Conservation (phyloP, 2,329 filamentous ascomycete genomes). For the Capronia americana region DNA sequence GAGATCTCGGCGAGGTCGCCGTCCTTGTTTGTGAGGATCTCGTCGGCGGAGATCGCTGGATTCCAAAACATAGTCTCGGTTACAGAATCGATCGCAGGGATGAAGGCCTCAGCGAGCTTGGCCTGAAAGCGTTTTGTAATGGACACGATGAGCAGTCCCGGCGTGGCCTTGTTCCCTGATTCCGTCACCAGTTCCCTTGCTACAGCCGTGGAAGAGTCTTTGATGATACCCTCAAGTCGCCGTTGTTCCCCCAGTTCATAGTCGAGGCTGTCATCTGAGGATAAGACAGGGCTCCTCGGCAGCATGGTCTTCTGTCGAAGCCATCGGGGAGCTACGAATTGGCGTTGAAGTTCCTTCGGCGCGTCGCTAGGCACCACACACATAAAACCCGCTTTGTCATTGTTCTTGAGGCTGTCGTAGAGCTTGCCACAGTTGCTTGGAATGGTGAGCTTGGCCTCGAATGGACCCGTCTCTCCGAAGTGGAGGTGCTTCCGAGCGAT, state of each 20-base stretch:
- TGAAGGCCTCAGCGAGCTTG: background rate
- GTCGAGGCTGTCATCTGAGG: background rate
- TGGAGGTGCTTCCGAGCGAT: background rate
- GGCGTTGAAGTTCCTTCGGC: background rate
- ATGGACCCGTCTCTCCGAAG: background rate
- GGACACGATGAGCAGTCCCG: no score
- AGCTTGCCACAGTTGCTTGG: no score
- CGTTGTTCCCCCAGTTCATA: background rate
- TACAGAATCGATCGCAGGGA: background rate
- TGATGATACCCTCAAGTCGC: no score
- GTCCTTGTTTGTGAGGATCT: background rate
- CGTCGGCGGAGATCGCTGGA: background rate
- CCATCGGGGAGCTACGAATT: background rate
- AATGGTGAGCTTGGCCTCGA: background rate
- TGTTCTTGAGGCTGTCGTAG: background rate
- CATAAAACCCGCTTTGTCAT: background rate
- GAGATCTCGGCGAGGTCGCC: background rate
- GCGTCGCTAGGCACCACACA: background rate
- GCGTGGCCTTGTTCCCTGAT: no score
- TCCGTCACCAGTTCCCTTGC: no score
- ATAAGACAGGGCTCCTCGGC: no score
- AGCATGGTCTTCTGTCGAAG: background rate
- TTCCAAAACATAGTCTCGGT: background rate
- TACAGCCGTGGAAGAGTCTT: no score
- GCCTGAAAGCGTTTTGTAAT: no score